Conservation (phyloP, 1,284 basidiomycete species). For the Moniliella sp. region DNA sequence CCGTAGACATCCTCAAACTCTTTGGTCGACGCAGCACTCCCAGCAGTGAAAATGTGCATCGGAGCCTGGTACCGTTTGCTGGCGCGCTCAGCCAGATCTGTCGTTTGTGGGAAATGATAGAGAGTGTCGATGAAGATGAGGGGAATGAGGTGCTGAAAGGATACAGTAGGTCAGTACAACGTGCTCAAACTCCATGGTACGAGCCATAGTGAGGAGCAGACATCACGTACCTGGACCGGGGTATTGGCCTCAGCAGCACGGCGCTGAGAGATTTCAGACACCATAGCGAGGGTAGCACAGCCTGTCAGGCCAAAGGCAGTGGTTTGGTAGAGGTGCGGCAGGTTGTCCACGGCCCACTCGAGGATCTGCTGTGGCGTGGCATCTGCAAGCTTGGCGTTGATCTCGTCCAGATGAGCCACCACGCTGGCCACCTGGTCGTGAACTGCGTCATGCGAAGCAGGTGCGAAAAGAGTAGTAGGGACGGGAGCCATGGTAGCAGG, state of each 20-base stretch:
- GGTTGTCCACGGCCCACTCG: slow-evolving; percentile 30
- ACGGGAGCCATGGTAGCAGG: too few relatives aligned
- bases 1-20: slow-evolving; percentile 70
- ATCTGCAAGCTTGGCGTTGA: slow-evolving; percentile 24
- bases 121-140: slow-evolving; percentile 53
- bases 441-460: too few relatives aligned
- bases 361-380: slow-evolving; percentile 24
- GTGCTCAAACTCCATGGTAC: neutral
- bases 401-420: slow-evolving; percentile 17
- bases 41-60: slow-evolving; percentile 60
- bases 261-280: slow-evolving; percentile 18
- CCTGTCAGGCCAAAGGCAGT: slow-evolving; percentile 32
- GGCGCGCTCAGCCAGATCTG: slow-evolving; percentile 61
- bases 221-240: slow-evolving; percentile 3
- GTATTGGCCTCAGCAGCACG: slow-evolving; percentile 11
- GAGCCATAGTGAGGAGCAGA: neutral
- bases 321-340: slow-evolving; percentile 30
- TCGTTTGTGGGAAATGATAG: slow-evolving; percentile 84
- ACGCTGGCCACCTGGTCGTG: too few relatives aligned
- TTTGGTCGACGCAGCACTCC: slow-evolving; percentile 46
- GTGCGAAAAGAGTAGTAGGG: too few relatives aligned
- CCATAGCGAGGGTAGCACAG: slow-evolving; percentile 30
- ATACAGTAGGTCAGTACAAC: slow-evolving; percentile 1
- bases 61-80: slow-evolving; percentile 52
- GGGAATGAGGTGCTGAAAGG: slow-evolving; percentile 31